Evolutionary conservation across 2,329 filamentous ascomycete species (phyloP), one percentile per base, ranked within the genome.

Genomic region (Aspergillus tubingensis): DNA sequence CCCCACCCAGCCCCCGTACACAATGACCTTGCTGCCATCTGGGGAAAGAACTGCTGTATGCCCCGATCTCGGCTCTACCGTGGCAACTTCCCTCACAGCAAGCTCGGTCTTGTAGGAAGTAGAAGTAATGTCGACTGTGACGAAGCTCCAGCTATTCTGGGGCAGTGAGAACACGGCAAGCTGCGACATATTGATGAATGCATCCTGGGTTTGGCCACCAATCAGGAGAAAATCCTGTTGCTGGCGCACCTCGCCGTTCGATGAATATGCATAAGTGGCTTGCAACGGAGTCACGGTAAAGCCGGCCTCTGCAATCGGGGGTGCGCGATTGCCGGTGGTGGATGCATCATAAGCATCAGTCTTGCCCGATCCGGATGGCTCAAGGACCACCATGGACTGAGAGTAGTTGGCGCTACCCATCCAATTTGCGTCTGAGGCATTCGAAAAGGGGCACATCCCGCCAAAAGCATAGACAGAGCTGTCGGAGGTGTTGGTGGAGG

Each of bases 121-220:
- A 15, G 69, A 60, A 2, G 82, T 78, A 3, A 79, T 76, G 13
- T 83, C 79, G n/a, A 93, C 86, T 1, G 83, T 81, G 25, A 96
- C 80, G 73, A 94, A 97, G 27, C 86, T 89, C 94, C 94, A 98
- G 56, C 85, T 88, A 70, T 92, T 88, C 69, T 96, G 90, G 0
- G 94, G 94, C 6, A 97, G 80, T 57, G 88, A 93, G 82, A 93
- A 96, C 1, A 97, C 80, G 0, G 92, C 94, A 1, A 94, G 86
- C 47, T 92, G 91, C 59, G 91, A 96, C 89, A 96, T 97, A 74
- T 97, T 96, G 78, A 97, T 88, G 72, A 96, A 97, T 0, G 92
- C 93, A 15, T 81, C 77, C 67, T 86, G 82, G 0, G 92, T 96
- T 72, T 97, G 92, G 0, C 94, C 94, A 43, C 93, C 94, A 15